A percentile compares a stretch with the other conserved stretches of the same genome.
Evolutionary conservation across 495 filamentous ascomycete genomes (phyloP).

Genomic region (Lasiosphaeriaceae sp.): DNA sequence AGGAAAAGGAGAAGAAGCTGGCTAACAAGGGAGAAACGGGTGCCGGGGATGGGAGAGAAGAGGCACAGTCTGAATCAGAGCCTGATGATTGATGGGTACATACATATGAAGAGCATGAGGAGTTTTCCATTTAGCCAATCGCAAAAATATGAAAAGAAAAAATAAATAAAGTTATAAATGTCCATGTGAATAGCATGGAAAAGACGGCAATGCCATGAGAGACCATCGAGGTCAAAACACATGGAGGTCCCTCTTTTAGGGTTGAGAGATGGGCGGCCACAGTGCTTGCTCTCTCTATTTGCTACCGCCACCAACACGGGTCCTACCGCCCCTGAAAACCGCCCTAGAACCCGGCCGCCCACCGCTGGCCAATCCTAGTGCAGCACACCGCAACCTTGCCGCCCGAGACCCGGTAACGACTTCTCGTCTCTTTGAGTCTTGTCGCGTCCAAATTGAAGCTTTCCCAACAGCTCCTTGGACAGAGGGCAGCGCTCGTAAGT

Average conservation of each 20-base stretch:
- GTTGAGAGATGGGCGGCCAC: too few species aligned
- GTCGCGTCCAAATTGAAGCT: too few species aligned
- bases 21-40: slow-evolving; percentile 19
- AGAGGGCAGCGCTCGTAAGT: too few species aligned
- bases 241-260: background rate
- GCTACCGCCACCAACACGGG: background rate
- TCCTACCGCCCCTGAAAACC: background rate
- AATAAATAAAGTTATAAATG: background rate
- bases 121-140: too few species aligned
- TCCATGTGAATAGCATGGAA: too few species aligned
- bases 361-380: background rate
- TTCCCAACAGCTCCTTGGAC: too few species aligned
- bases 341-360: too few species aligned
- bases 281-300: background rate
- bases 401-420: background rate
- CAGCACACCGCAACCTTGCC: slow-evolving; percentile 5
- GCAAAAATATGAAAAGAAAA: too few species aligned
- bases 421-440: too few species aligned
- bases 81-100: background rate
- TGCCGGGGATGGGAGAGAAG: background rate
- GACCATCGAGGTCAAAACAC: background rate
- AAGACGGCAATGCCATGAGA: too few species aligned
- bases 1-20: slow-evolving; percentile 47
- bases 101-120: background rate
- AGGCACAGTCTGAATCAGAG: background rate